Conservation (phyloP, 2,329 filamentous ascomycete genomes). For the Fusarium sp. region DNA sequence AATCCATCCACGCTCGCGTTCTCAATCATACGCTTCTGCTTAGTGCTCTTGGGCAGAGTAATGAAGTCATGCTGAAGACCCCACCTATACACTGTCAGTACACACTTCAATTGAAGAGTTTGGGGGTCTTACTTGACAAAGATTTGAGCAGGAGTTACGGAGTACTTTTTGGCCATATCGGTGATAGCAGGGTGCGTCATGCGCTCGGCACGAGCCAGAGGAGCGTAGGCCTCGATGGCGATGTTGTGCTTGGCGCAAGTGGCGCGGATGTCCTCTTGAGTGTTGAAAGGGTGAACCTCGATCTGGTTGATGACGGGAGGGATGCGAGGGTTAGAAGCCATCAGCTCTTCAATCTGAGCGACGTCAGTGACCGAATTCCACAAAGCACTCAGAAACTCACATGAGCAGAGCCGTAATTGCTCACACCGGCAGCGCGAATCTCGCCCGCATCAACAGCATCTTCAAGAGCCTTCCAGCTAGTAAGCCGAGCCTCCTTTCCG, state of each 20-base stretch:
- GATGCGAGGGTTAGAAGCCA: conserved; percentile 73
- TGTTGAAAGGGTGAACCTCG: conserved; percentile 88
- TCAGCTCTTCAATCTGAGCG: conserved; percentile 75
- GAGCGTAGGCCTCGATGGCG: conserved; percentile 84
- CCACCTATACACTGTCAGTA: conserved; percentile 67
- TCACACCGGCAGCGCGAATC: conserved; percentile 80
- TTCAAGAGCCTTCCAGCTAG: conserved; percentile 83
- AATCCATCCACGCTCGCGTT: conserved; percentile 76
- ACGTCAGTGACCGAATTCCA: no score
- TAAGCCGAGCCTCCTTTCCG: conserved; percentile 75
- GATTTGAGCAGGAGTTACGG: conserved; percentile 79
- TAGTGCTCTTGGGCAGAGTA: conserved; percentile 80
- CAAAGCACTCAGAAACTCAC: conserved; percentile 59
- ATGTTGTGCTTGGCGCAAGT: conserved; percentile 78
- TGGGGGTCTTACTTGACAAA: conserved; percentile 67
- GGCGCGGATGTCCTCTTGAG: conserved; percentile 75
- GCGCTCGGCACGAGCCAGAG: conserved; percentile 78
- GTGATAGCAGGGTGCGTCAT: conserved; percentile 78
- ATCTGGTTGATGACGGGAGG: conserved; percentile 84
- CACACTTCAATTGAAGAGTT: rapidly evolving
- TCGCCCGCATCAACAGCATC: conserved; percentile 82
- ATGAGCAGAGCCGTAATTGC: conserved; percentile 84
- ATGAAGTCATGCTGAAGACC: conserved; percentile 81
- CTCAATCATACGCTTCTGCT: conserved; percentile 72
- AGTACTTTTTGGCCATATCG: conserved; percentile 76